Conservation (phyloP, 176 grass and related monocot species). For the Carex parvula region DNA sequence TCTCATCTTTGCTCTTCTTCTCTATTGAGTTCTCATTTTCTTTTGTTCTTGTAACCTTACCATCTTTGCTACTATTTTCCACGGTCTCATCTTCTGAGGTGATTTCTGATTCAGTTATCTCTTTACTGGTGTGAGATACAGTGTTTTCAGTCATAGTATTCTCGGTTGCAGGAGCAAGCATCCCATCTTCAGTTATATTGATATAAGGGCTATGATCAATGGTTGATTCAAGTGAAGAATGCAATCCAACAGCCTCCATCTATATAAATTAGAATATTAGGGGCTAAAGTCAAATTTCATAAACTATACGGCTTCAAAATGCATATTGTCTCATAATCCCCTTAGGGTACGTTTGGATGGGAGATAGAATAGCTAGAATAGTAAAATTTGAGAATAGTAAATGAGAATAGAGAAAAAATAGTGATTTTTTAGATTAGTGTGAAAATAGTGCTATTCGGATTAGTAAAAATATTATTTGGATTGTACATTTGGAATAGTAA, state of each 20-base stretch:
- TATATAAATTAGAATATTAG: constrained; percentile 39
- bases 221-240: constrained; percentile 64
- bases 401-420: too few species aligned
- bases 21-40: constrained; percentile 20
- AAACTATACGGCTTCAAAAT: constrained; percentile 5
- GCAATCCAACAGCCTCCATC: constrained; percentile 41
- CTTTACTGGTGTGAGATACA: neutral
- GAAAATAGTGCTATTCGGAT: too few species aligned
- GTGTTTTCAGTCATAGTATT: constrained; percentile 15
- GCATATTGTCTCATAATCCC: neutral
- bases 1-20: constrained; percentile 26
- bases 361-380: too few species aligned
- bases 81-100: neutral
- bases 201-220: constrained; percentile 87
- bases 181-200: constrained; percentile 74
- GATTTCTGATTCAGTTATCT: constrained; percentile 15
- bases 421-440: too few species aligned
- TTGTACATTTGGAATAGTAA: too few species aligned
- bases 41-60: neutral
- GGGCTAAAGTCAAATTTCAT: neutral
- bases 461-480: too few species aligned
- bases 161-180: constrained; percentile 53
- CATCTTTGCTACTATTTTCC: constrained; percentile 22
- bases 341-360: too few species aligned
- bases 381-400: too few species aligned